Base-by-base conservation (phyloP, 176 grass and related monocot genomes). In the Cenchrus purpureus region DNA sequence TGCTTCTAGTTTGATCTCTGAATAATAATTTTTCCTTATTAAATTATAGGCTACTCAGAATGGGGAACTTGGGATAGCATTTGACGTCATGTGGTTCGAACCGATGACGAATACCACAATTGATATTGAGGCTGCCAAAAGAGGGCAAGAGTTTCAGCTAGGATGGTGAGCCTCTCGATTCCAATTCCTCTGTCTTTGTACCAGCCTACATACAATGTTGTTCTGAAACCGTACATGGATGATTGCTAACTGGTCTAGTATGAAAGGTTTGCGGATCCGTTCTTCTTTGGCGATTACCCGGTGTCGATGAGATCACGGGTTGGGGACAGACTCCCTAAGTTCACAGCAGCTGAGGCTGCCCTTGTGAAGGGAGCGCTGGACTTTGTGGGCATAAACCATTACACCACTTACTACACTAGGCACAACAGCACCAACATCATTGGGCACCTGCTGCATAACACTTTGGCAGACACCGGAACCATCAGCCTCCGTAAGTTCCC, bases 271-370 rank as follows among this genome's bases (percentile, higher is more conserved):
- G 92, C 92, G 22, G 96, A 95, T 68, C 96, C 96, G 0, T 92
- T 98, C 59, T 98, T 98, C 86, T 98, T 95, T 50, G 96, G 96
- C 2, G 96, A 98, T 43, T 98, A 98, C 80, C 96, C 93, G 34
- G 83, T 74, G 22, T 79, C 87, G 43, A 98, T 98, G 96, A 86
- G 93, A 68, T 51, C 48, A 66, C 89, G 96, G 76, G 93, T 92
- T 10, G 93, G 78, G 8, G 69, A 87, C 43, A 81, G 96, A 82
- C 63, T 98, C 45, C 96, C 96, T 2, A 91, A 78, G 72, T 95
- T 98, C 86, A 87, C 96, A 3, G 8, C 64, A 5, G 83, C 54
- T 37, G 96, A 98, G 88, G 78, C 91, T 37, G 87, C 85, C 12
- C 45, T 95, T 7, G 83, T 95, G 15, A 95, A 94, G 88, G 96